Evolutionary conservation across 2,329 filamentous ascomycete species (phyloP).

Genomic region (Cordyceps militaris): DNA sequence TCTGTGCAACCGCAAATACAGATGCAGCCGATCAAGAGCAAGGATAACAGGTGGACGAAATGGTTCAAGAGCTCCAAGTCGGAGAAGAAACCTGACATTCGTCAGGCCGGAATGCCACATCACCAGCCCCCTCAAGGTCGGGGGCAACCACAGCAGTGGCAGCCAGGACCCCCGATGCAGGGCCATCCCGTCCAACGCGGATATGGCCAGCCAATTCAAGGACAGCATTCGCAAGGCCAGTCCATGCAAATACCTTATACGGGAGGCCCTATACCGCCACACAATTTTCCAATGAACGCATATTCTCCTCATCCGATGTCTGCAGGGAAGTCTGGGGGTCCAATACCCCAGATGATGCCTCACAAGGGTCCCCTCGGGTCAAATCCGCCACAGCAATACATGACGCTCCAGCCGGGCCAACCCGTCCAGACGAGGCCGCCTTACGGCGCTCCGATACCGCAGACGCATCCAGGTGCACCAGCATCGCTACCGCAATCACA

Average conservation of each 20-base stretch:
- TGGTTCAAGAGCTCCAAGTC: constrained; percentile 24
- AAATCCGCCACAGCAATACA: background rate
- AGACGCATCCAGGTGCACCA: background rate
- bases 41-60: constrained; percentile 24
- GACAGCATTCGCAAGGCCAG: background rate
- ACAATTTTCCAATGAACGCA: background rate
- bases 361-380: background rate
- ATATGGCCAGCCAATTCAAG: background rate
- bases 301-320: background rate
- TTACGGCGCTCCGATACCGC: background rate
- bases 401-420: background rate
- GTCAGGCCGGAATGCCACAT: background rate
- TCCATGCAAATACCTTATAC: background rate
- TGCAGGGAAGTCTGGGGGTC: background rate
- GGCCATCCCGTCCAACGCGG: background rate
- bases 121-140: constrained; percentile 10
- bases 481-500: background rate
- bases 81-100: background rate
- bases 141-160: background rate
- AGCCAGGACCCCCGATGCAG: background rate
- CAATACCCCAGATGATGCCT: background rate
- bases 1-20: constrained; percentile 17
- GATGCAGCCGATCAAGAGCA: constrained; percentile 16
- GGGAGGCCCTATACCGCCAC: background rate
- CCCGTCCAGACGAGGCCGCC: background rate